Percentiles rank a stretch among this genome's conserved stretches.
phyloP scores from a whole-genome alignment of 2,329 filamentous ascomycete genomes.

The Trichoderma sp. region DNA sequence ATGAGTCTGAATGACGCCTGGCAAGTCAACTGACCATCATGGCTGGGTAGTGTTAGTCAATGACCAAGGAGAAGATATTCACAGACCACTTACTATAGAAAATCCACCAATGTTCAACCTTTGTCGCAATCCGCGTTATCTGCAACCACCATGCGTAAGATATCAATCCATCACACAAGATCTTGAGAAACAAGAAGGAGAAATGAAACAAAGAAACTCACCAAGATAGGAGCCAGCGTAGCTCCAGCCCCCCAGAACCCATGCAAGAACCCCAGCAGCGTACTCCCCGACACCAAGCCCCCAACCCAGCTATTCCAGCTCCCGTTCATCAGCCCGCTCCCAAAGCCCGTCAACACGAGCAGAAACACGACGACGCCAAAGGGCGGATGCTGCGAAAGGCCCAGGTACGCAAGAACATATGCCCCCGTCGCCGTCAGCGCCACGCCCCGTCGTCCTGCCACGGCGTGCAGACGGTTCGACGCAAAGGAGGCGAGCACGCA shows the following conservation, averaged over 20 bases:
- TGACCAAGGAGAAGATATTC: background rate
- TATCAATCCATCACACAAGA: slow-evolving; percentile 25
- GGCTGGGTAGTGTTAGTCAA: background rate
- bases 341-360: slow-evolving; percentile 68
- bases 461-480: slow-evolving; percentile 44
- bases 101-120: slow-evolving; percentile 23
- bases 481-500: slow-evolving; percentile 47
- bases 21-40: slow-evolving; percentile 8
- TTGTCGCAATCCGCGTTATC: slow-evolving; percentile 19
- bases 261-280: slow-evolving; percentile 69
- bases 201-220: slow-evolving; percentile 38
- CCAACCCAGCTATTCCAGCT: slow-evolving; percentile 62
- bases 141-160: background rate
- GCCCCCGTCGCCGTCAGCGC: slow-evolving; percentile 60
- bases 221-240: slow-evolving; percentile 70
- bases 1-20: background rate
- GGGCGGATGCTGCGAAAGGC: slow-evolving; percentile 66
- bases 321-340: slow-evolving; percentile 65
- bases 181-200: slow-evolving; percentile 57
- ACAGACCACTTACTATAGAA: slow-evolving; percentile 19
- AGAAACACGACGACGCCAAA: slow-evolving; percentile 67
- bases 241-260: slow-evolving; percentile 71
- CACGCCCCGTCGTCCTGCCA: slow-evolving; percentile 56
- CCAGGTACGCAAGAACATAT: slow-evolving; percentile 64
- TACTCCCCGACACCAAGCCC: slow-evolving; percentile 59